A percentile compares a stretch with the other conserved stretches of the same genome.
Evolutionary conservation across 2,329 filamentous ascomycete species (phyloP).

Genomic region (Arachnomyces sp.): DNA sequence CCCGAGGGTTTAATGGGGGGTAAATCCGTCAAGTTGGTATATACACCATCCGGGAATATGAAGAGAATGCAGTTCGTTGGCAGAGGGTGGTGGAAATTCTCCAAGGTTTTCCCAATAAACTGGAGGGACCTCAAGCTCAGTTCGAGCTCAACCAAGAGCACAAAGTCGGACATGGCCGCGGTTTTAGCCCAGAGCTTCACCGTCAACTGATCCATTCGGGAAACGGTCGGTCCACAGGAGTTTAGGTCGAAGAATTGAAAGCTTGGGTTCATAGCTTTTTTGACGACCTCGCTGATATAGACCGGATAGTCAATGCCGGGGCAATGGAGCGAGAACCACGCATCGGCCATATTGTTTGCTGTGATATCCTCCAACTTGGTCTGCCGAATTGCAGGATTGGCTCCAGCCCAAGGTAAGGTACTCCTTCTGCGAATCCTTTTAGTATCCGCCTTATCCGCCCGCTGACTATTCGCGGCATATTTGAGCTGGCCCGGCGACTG

Average conservation of each 20-base stretch:
- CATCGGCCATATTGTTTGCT: conserved; percentile 67
- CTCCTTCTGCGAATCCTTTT: conserved; percentile 42
- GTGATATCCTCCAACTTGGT: conserved; percentile 67
- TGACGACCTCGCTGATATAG: conserved; percentile 80
- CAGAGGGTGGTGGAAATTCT: conserved; percentile 61
- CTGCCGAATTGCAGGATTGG: conserved; percentile 57
- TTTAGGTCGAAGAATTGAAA: conserved; percentile 78
- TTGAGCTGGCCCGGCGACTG: conserved; percentile 11
- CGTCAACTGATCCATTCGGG: conserved; percentile 57
- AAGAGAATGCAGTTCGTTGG: conserved; percentile 78
- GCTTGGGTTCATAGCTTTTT: conserved; percentile 81
- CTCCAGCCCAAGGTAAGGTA: conserved; percentile 57
- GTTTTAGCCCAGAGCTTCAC: conserved; percentile 68
- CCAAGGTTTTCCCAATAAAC: conserved; percentile 63
- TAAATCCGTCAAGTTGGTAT: conserved; percentile 65
- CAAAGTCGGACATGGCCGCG: conserved; percentile 45
- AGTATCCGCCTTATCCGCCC: conserved; percentile 22
- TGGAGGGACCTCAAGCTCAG: conserved; percentile 67
- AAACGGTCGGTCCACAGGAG: conserved; percentile 54
- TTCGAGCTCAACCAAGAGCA: conserved; percentile 64
- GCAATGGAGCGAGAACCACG: conserved; percentile 80
- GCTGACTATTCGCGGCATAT: conserved; percentile 14
- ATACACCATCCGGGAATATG: conserved; percentile 78
- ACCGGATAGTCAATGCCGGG: conserved; percentile 60
- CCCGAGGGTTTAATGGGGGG: conserved; percentile 36